These are phyloP conservation scores for Mycena rebaudengoi DNA, from an alignment of 768 basidiomycete species.

Conservation along the genomic window DNA sequence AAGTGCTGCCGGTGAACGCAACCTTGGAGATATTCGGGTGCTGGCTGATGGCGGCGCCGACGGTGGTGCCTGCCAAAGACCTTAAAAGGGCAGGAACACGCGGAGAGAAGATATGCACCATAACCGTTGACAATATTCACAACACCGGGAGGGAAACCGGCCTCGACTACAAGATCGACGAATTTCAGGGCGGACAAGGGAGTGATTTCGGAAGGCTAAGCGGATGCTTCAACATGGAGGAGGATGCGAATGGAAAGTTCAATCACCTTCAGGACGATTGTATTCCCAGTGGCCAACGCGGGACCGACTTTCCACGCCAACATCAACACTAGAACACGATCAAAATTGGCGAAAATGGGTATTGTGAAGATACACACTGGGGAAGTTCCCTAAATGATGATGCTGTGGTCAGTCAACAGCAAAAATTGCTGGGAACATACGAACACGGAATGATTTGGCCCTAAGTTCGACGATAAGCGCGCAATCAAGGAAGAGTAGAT, in stretches of 20 bases:
- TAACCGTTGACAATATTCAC: slow-evolving; percentile 76
- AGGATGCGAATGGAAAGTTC: too few relatives aligned
- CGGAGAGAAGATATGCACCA: slow-evolving; percentile 54
- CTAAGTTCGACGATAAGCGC: slow-evolving; percentile 4
- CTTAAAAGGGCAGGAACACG: slow-evolving; percentile 47
- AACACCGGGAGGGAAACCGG: slow-evolving; percentile 77
- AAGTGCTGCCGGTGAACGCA: slow-evolving; percentile 88
- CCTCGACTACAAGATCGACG: slow-evolving; percentile 62
- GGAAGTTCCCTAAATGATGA: slow-evolving; percentile 68
- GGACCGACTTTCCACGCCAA: slow-evolving; percentile 40
- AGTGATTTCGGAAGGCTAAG: slow-evolving; percentile 70
- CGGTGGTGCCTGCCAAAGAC: slow-evolving; percentile 39
- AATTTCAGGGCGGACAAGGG: slow-evolving; percentile 66
- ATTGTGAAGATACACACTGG: slow-evolving; percentile 41
- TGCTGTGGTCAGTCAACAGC: neutral
- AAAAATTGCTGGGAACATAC: neutral
- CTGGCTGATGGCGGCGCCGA: slow-evolving; percentile 67
- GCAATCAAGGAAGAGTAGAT: neutral
- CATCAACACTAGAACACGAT: slow-evolving; percentile 29
- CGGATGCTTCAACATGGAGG: neutral
- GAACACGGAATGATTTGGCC: slow-evolving; percentile 54
- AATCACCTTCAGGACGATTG: slow-evolving; percentile 63
- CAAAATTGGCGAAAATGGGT: neutral
- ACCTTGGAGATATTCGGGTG: slow-evolving; percentile 73
- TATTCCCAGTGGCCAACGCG: slow-evolving; percentile 58